phyloP scores from a whole-genome alignment of 495 filamentous ascomycete species.

The Aspergillus hancockii region DNA sequence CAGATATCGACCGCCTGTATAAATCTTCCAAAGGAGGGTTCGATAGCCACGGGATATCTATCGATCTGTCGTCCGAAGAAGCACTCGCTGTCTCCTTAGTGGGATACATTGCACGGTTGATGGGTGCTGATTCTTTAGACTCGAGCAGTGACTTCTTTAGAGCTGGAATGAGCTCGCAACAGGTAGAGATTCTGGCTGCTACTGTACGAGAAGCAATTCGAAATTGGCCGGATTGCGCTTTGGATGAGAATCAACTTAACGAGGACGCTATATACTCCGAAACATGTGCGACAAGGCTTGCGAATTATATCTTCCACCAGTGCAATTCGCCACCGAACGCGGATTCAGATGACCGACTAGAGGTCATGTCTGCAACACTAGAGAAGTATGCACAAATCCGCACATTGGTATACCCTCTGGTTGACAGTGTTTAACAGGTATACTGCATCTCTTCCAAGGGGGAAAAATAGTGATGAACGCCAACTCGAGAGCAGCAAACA shows the following conservation, averaged over 20 bases:
- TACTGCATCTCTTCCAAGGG: slow-evolving; percentile 16
- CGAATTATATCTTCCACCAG: no score
- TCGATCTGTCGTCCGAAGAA: slow-evolving; percentile 8
- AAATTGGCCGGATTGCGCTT: no score
- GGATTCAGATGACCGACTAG: no score
- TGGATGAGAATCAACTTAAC: no score
- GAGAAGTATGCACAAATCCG: no score
- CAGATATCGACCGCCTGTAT: slow-evolving; percentile 51
- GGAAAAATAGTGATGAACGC: not conserved
- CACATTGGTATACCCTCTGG: no score
- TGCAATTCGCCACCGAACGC: no score
- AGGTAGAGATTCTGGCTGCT: no score
- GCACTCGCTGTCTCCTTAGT: not conserved
- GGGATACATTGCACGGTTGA: not conserved
- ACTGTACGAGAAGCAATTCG: no score
- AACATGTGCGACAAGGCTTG: no score
- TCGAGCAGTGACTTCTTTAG: slow-evolving; percentile 13
- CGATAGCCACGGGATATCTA: not conserved
- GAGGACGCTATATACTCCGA: no score
- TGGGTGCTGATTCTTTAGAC: not conserved
- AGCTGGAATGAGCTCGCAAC: not conserved
- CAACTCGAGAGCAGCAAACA: slow-evolving; percentile 13
- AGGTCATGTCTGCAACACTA: no score
- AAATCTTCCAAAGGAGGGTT: not conserved
- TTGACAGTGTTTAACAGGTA: not conserved